These are phyloP conservation scores for Trametes cinnabarina DNA, from an alignment of 768 basidiomycete species.

Conservation along the genomic window DNA sequence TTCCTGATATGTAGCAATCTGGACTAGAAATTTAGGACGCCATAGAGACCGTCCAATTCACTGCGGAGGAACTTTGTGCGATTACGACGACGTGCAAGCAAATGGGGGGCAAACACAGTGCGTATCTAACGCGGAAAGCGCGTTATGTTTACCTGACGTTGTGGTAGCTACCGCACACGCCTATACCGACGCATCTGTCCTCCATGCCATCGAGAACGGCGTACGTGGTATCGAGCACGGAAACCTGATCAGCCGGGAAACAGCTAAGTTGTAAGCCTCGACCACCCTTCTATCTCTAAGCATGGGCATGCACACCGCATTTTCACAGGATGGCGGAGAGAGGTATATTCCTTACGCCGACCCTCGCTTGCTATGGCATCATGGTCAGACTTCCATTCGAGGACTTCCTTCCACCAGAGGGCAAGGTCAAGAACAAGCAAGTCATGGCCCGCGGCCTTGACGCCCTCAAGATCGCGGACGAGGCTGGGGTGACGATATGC, in stretches of 20 bases:
- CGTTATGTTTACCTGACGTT: neutral
- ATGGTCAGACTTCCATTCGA: conserved; percentile 44
- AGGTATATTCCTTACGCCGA: conserved; percentile 44
- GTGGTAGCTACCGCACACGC: conserved; percentile 30
- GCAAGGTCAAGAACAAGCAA: conserved; percentile 39
- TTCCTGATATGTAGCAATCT: too few species aligned
- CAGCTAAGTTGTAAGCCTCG: conserved; percentile 34
- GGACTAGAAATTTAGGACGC: too few species aligned
- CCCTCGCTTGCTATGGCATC: conserved; percentile 41
- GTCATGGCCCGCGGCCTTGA: conserved; percentile 42
- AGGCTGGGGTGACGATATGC: conserved; percentile 41
- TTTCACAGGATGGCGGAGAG: conserved; percentile 37
- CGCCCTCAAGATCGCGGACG: conserved; percentile 41
- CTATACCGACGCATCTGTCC: conserved; percentile 42
- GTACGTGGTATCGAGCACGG: conserved; percentile 47
- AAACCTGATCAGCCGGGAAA: conserved; percentile 40
- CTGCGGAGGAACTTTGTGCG: conserved; percentile 42
- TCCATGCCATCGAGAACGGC: conserved; percentile 45
- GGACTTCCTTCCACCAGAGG: conserved; percentile 37
- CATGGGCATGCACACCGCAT: neutral
- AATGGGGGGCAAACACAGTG: conserved; percentile 41
- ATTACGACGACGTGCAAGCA: conserved; percentile 40
- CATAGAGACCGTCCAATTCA: conserved; percentile 44
- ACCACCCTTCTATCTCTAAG: neutral
- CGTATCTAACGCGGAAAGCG: conserved; percentile 10